These are phyloP conservation scores for Pichia scutulata DNA, from an alignment of 805 yeast species.

Conservation along the genomic window DNA sequence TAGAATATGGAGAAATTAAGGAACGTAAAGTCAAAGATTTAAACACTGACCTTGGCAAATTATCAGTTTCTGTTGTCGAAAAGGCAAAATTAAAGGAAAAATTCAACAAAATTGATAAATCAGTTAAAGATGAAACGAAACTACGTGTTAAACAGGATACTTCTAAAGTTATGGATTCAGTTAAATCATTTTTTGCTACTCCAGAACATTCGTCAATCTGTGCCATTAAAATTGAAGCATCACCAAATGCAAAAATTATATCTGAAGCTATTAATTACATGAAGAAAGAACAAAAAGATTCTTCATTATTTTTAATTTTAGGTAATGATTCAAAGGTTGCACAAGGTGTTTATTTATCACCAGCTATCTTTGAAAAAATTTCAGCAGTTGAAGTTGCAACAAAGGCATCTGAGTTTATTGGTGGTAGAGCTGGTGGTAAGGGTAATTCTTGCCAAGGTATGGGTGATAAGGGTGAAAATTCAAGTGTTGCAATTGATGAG, in stretches of 20 bases:
- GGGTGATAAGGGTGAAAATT: conserved; percentile 73
- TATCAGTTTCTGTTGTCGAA: conserved; percentile 71
- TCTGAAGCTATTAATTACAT: conserved; percentile 85
- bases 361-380: conserved; percentile 56
- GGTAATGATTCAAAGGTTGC: conserved; percentile 67
- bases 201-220: conserved; percentile 47
- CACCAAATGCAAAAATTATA: conserved; percentile 87
- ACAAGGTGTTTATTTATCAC: conserved; percentile 87
- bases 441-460: conserved; percentile 95
- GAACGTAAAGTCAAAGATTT: conserved; percentile 77
- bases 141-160: conserved; percentile 81
- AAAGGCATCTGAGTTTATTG: conserved; percentile 64
- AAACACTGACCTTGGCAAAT: conserved; percentile 77
- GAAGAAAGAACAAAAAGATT: conserved; percentile 66
- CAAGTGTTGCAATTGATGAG: conserved; percentile 66
- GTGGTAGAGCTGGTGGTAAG: conserved; percentile 98
- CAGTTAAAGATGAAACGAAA: conserved; percentile 82
- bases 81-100: conserved; percentile 69
- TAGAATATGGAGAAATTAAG: conserved; percentile 69
- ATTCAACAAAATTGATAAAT: conserved; percentile 74
- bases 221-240: conserved; percentile 60
- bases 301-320: conserved; percentile 72
- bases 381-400: conserved; percentile 70
- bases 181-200: conserved; percentile 59
- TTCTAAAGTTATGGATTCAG: conserved; percentile 71